phyloP scores from a whole-genome alignment of 371 early-diverging fungal species.

The Mortierella sp. region DNA sequence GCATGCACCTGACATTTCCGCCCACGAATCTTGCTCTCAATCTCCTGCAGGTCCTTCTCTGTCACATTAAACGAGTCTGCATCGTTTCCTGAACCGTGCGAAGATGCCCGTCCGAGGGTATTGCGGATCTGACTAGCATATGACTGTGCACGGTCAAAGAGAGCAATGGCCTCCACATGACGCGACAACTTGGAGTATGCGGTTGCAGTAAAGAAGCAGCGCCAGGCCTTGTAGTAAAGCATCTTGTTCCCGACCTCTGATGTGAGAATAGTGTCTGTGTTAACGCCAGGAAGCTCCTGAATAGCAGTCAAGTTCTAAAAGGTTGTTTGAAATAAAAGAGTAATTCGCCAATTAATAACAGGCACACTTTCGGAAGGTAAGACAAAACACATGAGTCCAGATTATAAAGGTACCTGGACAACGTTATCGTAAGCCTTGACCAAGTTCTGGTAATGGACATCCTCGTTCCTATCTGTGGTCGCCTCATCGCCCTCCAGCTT shows the following conservation, averaged over 20 bases:
- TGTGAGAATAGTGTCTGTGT: slow-evolving; percentile 65
- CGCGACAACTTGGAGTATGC: slow-evolving; percentile 66
- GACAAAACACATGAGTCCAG: neutral
- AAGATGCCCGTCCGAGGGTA: slow-evolving; percentile 42
- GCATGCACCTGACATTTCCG: slow-evolving; percentile 72
- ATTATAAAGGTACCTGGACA: slow-evolving; percentile 67
- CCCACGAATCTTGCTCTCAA: slow-evolving; percentile 67
- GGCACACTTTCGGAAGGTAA: neutral
- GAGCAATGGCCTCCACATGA: slow-evolving; percentile 70
- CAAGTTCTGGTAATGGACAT: slow-evolving; percentile 72
- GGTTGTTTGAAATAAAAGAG: neutral
- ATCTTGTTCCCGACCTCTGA: slow-evolving; percentile 67
- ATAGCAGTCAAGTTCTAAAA: slow-evolving; percentile 66
- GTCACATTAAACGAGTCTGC: slow-evolving; percentile 63
- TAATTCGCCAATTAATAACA: neutral
- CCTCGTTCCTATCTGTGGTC: slow-evolving; percentile 40
- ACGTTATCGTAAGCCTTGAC: slow-evolving; percentile 77
- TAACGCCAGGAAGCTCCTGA: slow-evolving; percentile 67
- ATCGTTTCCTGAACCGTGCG: slow-evolving; percentile 16
- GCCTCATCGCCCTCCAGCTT: slow-evolving; percentile 45
- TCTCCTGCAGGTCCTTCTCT: slow-evolving; percentile 58
- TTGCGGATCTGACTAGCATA: slow-evolving; percentile 66
- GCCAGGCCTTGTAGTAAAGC: slow-evolving; percentile 67
- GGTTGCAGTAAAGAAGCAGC: slow-evolving; percentile 69
- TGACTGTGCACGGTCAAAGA: slow-evolving; percentile 74